Evolutionary conservation across 73 alveolate species (phyloP).

Genomic region (Diophrys sp.): DNA sequence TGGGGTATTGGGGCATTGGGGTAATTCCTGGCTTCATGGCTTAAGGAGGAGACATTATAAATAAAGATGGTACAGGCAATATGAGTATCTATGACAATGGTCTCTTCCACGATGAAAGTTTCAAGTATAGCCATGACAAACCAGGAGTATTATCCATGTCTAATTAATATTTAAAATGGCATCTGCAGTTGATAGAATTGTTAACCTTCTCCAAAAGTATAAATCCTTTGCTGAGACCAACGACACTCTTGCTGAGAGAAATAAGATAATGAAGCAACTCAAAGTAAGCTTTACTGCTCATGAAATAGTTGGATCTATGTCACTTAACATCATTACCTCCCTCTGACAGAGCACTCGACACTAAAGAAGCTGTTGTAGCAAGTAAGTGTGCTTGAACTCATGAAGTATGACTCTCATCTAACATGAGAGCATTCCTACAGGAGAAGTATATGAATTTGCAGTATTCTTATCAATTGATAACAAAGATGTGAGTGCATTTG

Average conservation of each 20-base stretch:
- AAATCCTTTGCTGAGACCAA: conserved; percentile 28
- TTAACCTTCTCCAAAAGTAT: conserved; percentile 20
- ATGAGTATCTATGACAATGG: too few relatives aligned
- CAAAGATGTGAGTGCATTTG: conserved; percentile 50
- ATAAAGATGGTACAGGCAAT: too few relatives aligned
- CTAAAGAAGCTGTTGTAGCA: background rate
- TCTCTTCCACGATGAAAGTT: too few relatives aligned
- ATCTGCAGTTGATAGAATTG: conserved; percentile 24
- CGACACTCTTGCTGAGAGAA: conserved; percentile 37
- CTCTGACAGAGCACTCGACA: background rate
- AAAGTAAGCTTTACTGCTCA: background rate
- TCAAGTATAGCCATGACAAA: too few relatives aligned
- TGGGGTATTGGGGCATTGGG: too few relatives aligned
- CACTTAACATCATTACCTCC: conserved; percentile 44
- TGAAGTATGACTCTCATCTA: too few relatives aligned
- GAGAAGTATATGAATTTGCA: conserved; percentile 68
- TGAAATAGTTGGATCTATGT: conserved; percentile 21
- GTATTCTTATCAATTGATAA: conserved; percentile 49
- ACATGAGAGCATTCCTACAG: too few relatives aligned
- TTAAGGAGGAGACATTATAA: too few relatives aligned
- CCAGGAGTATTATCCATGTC: too few relatives aligned
- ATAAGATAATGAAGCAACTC: conserved; percentile 26
- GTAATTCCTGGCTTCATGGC: too few relatives aligned
- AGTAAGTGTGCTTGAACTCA: background rate
- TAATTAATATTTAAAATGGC: conserved; percentile 28